A percentile compares a stretch with the other conserved stretches of the same genome.
phyloP scores from a whole-genome alignment of 129 eudicot genomes.

The Flaveria trinervia region DNA sequence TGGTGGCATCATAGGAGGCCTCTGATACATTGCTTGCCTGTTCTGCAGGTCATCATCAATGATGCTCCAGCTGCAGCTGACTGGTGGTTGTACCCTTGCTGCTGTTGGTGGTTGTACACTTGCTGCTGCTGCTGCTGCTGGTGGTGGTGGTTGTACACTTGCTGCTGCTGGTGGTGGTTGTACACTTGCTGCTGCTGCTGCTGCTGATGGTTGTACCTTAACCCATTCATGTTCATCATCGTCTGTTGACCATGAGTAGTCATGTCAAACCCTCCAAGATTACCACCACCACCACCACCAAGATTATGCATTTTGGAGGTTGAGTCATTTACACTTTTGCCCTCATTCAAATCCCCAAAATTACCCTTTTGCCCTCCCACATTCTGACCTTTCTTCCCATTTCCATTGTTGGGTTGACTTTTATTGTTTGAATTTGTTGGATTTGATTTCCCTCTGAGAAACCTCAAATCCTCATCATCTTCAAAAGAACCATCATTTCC shows the following conservation, averaged over 20 bases:
- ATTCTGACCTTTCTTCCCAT: slow-evolving; percentile 47
- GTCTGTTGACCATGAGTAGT: slow-evolving; percentile 41
- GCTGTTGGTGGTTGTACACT: neutral
- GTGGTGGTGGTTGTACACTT: slow-evolving; percentile 37
- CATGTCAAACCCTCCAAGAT: slow-evolving; percentile 34
- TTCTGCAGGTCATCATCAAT: slow-evolving; percentile 64
- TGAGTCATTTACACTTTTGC: slow-evolving; percentile 42
- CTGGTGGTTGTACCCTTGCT: slow-evolving; percentile 27
- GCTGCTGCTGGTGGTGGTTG: neutral
- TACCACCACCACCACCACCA: slow-evolving; percentile 36
- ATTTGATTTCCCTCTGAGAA: neutral
- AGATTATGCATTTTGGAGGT: slow-evolving; percentile 43
- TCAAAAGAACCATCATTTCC: slow-evolving; percentile 33
- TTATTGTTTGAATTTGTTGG: neutral
- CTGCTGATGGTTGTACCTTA: slow-evolving; percentile 35
- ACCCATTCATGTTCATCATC: slow-evolving; percentile 52
- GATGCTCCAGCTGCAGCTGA: slow-evolving; percentile 31
- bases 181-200: slow-evolving; percentile 10
- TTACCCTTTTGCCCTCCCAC: slow-evolving; percentile 37
- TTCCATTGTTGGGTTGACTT: slow-evolving; percentile 45
- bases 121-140: slow-evolving; percentile 8
- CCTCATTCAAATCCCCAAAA: slow-evolving; percentile 41
- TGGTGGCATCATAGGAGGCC: slow-evolving; percentile 64
- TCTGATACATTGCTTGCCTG: slow-evolving; percentile 63
- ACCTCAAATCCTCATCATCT: slow-evolving; percentile 40